Conservation (phyloP, 2,329 filamentous ascomycete genomes). For the Nigrospora osmanthi region DNA sequence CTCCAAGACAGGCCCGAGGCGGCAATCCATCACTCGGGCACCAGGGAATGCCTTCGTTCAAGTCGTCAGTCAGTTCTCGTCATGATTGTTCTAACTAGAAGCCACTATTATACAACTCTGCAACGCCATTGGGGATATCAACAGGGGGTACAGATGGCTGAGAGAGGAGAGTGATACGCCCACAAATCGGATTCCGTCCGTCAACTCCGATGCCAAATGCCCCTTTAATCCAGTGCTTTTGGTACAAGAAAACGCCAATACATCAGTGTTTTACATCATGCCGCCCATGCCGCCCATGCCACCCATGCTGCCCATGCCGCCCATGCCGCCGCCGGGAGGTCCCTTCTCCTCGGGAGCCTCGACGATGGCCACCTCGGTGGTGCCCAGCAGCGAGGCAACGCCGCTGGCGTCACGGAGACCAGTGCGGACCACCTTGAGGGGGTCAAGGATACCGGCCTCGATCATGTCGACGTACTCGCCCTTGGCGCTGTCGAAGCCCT, state of each 20-base stretch:
- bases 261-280: conserved; percentile 45
- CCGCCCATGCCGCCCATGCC: conserved; percentile 43
- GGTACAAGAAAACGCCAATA: conserved; percentile 20
- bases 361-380: conserved; percentile 95
- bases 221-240: conserved; percentile 22
- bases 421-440: conserved; percentile 98
- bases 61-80: too few species aligned
- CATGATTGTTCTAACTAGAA: too few species aligned
- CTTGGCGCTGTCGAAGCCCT: conserved; percentile 92
- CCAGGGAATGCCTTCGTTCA: too few species aligned
- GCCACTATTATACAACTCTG: not conserved
- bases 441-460: conserved; percentile 89
- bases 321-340: conserved; percentile 50
- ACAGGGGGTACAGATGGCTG: conserved; percentile 9
- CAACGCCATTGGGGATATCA: conserved; percentile 4
- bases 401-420: conserved; percentile 90
- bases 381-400: conserved; percentile 93
- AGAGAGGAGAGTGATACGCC: conserved; percentile 29
- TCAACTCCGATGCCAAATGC: conserved; percentile 44
- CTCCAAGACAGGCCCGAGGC: too few species aligned
- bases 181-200: conserved; percentile 26
- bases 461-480: conserved; percentile 99
- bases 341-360: conserved; percentile 92
- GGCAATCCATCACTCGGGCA: too few species aligned
- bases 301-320: conserved; percentile 56